Base-by-base conservation (phyloP, 2,329 filamentous ascomycete genomes). In the Lojkania enalia region DNA sequence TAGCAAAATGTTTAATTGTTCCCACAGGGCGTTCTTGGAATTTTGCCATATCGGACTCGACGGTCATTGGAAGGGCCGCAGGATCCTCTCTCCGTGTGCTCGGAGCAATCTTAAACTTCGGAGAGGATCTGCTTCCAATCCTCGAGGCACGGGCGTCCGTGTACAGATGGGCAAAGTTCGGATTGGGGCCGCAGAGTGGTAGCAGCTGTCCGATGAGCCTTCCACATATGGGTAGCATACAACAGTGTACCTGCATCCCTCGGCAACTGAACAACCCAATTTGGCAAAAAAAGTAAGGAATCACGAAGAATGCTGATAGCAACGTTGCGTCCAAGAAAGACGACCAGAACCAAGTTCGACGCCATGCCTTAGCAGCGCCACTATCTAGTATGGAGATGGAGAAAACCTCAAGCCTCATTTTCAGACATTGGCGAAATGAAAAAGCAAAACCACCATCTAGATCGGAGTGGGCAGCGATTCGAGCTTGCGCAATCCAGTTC, bases 401-500 rank as follows among this genome's bases (percentile, higher is more conserved):
- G 19, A 39, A 42, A 38, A 31, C 51, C 35, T 47, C 38, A 38
- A 42, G 18, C 20, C 38, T 19, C 16, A 27, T 36, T 23, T 18
- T 35, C 39, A 46, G 31, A 39, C 33, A 23, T 36, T 45, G 41
- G 20, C 32, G 27, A 37, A 31, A 27, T 20, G 23, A 33, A 21
- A 18, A 20, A 36, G 23, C 20, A 27, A 35, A 29, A 13, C 12
- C 12, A 18, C 32, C 4, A 42, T 31, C 30, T 14, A 25, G 21
- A 31, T 42, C 25, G 43, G 41, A 41, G 46, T 44, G 40, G 42
- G 33, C 40, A 46, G 52, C 44, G n/a, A n/a, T 46, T 39, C 38
- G 35, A 41, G 39, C 43, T 38, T 49, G 41, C 42, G 45, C 42
- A 50, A 49, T 52, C 32, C n/a, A n/a, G 42, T 32, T 47, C 3